Percentiles rank a stretch among this genome's conserved stretches.
These are phyloP conservation scores for Golubevia pallescens DNA, from an alignment of 1,284 basidiomycete genomes.

Conservation along the genomic window DNA sequence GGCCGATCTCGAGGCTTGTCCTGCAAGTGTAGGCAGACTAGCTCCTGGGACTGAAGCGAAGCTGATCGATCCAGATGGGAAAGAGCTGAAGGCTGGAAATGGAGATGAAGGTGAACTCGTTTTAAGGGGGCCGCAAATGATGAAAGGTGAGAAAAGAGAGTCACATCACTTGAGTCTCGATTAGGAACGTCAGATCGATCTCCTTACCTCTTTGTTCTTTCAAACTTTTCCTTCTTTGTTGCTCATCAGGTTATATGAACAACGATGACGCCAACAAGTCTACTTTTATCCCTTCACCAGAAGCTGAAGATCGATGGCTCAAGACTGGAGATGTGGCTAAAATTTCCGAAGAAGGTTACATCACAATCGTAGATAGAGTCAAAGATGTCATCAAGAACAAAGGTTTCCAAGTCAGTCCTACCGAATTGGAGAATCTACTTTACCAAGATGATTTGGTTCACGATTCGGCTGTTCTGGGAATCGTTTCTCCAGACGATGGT, in stretches of 20 bases:
- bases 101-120: constrained; percentile 41
- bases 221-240: neutral
- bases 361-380: constrained; percentile 49
- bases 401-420: constrained; percentile 59
- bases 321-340: constrained; percentile 55
- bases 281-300: constrained; percentile 22
- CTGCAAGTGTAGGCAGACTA: constrained; percentile 41
- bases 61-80: constrained; percentile 21
- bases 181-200: neutral
- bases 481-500: constrained; percentile 20
- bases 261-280: constrained; percentile 50
- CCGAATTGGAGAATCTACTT: constrained; percentile 47
- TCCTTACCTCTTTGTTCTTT: neutral
- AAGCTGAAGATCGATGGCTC: constrained; percentile 29
- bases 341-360: constrained; percentile 41
- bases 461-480: constrained; percentile 45
- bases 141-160: constrained; percentile 15
- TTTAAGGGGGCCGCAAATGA: constrained; percentile 57
- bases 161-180: neutral
- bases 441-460: constrained; percentile 32
- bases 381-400: constrained; percentile 63
- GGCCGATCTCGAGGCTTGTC: constrained; percentile 30
- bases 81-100: constrained; percentile 34
- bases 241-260: constrained; percentile 39
- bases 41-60: constrained; percentile 49